Evolutionary conservation across 1,284 basidiomycete species (phyloP).

Genomic region (Rhodotorula glutinis): DNA sequence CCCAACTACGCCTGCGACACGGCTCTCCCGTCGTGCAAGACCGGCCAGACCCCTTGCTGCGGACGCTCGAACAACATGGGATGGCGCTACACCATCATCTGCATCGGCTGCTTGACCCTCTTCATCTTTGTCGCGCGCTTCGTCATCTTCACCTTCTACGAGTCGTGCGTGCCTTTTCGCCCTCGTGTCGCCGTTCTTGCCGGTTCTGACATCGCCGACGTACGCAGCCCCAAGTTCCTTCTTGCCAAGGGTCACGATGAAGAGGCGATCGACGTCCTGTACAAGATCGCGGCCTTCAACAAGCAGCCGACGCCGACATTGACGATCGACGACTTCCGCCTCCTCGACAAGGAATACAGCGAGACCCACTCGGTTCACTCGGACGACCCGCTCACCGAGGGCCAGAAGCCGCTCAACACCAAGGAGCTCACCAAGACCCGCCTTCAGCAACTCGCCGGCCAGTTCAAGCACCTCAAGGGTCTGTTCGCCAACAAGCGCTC

Average conservation of each 20-base stretch:
- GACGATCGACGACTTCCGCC: slow-evolving; percentile 41
- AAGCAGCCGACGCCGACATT: slow-evolving; percentile 45
- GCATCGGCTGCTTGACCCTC: slow-evolving; percentile 50
- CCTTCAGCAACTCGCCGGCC: slow-evolving; percentile 44
- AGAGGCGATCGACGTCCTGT: slow-evolving; percentile 67
- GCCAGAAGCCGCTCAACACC: slow-evolving; percentile 48
- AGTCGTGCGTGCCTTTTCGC: slow-evolving; percentile 52
- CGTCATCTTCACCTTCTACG: slow-evolving; percentile 68
- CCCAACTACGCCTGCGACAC: slow-evolving; percentile 43
- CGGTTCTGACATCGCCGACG: not conserved
- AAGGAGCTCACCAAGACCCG: slow-evolving; percentile 51
- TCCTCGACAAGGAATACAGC: slow-evolving; percentile 39
- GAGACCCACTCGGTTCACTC: slow-evolving; percentile 21
- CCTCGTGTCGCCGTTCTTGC: slow-evolving; percentile 55
- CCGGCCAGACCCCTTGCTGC: slow-evolving; percentile 44
- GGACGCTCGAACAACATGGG: slow-evolving; percentile 54
- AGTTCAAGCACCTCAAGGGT: slow-evolving; percentile 58
- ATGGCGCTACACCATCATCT: slow-evolving; percentile 66
- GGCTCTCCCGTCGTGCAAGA: slow-evolving; percentile 41
- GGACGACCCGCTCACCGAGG: slow-evolving; percentile 10
- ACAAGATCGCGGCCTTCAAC: slow-evolving; percentile 68
- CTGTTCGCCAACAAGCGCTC: slow-evolving; percentile 64
- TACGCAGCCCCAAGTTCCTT: slow-evolving; percentile 51
- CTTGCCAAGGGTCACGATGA: slow-evolving; percentile 67
- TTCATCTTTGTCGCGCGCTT: slow-evolving; percentile 61